Evolutionary conservation across 768 basidiomycete species (phyloP).

Genomic region (Phlegmacium glaucopus): DNA sequence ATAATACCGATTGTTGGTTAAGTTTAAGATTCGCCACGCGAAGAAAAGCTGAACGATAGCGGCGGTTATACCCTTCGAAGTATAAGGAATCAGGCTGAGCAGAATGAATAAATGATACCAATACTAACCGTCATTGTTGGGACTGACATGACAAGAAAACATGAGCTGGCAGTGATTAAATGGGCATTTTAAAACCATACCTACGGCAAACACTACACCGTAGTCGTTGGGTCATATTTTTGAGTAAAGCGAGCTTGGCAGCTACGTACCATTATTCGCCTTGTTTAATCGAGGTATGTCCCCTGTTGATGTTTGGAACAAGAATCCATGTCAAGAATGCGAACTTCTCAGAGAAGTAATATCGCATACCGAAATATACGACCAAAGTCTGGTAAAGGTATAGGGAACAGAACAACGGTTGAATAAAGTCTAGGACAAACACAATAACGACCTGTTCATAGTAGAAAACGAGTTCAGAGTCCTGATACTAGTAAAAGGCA

Average conservation of each 20-base stretch:
- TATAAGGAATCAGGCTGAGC: background rate
- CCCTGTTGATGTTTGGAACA: too few species aligned
- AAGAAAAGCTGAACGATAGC: slow-evolving; percentile 43
- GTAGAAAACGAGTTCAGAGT: too few species aligned
- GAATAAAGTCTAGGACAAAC: background rate
- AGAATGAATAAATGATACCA: background rate
- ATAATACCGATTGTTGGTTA: slow-evolving; percentile 16
- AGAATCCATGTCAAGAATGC: too few species aligned
- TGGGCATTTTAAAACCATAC: slow-evolving; percentile 17
- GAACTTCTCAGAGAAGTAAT: too few species aligned
- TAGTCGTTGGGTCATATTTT: background rate
- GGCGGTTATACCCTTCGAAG: slow-evolving; percentile 37
- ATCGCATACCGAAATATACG: background rate
- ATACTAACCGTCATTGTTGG: slow-evolving; percentile 37
- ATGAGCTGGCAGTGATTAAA: background rate
- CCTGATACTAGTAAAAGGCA: too few species aligned
- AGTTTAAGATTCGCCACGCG: slow-evolving; percentile 27
- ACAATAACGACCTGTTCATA: background rate
- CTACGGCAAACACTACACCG: slow-evolving; percentile 43
- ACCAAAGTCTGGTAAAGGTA: background rate
- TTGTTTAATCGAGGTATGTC: background rate
- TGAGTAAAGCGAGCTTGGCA: background rate
- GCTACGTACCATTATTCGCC: slow-evolving; percentile 17
- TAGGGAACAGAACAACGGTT: background rate
- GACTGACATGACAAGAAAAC: slow-evolving; percentile 22